phyloP scores from a whole-genome alignment of 345 rosid species.

The Eutrema heterophyllum region DNA sequence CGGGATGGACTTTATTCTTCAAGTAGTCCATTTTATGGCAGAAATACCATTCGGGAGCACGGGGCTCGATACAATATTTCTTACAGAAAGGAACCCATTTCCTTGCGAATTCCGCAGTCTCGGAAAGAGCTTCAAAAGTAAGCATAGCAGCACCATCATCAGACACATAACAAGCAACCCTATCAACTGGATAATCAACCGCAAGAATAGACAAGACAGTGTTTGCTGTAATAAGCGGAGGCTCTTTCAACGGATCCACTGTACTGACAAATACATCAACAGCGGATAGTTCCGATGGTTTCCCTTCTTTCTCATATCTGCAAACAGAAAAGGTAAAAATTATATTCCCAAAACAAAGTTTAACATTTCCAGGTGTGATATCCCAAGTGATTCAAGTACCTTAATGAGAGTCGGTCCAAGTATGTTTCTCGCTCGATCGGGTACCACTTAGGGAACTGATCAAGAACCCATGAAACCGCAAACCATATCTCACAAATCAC shows the following conservation, averaged over 20 bases:
- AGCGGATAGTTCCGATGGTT: conserved; percentile 74
- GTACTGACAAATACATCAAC: conserved; percentile 92
- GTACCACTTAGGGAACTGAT: conserved; percentile 97
- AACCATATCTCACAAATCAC: conserved; percentile 99
- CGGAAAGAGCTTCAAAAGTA: conserved; percentile 97
- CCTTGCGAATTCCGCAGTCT: conserved; percentile 94
- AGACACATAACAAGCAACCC: conserved; percentile 92
- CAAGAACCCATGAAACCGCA: conserved; percentile 95
- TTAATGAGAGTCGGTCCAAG: conserved; percentile 85
- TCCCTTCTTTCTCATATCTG: conserved; percentile 98
- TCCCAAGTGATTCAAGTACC: conserved; percentile 40
- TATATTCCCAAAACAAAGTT: neutral
- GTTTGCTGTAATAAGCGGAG: conserved; percentile 97
- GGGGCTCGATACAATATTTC: conserved; percentile 82
- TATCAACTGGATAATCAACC: conserved; percentile 94
- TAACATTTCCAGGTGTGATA: neutral
- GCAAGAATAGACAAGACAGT: conserved; percentile 96
- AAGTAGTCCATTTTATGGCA: conserved; percentile 91
- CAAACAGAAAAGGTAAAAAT: neutral
- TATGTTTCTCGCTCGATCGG: conserved; percentile 92
- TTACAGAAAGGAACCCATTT: conserved; percentile 99
- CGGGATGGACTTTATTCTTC: conserved; percentile 89
- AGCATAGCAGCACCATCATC: conserved; percentile 99
- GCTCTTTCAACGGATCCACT: conserved; percentile 97
- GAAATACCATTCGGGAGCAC: conserved; percentile 99